Evolutionary conservation across 148 eudicot species (phyloP).

Genomic region (Persicaria maculosa): DNA sequence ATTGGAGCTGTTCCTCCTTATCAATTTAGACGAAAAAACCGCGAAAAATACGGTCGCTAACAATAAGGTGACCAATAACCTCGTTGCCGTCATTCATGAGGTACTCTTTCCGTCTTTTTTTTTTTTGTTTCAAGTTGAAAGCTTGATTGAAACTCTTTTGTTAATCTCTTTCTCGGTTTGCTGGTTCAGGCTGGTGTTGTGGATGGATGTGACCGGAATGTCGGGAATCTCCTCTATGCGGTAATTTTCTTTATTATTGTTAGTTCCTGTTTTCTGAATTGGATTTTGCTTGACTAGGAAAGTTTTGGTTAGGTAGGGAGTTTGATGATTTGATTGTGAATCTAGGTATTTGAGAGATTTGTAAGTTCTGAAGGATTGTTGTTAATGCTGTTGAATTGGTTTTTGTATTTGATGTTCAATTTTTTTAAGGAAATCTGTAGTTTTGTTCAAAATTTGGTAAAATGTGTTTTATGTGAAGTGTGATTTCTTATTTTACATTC

Average conservation of each 20-base stretch:
- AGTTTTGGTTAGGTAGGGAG: background rate
- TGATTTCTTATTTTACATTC: background rate
- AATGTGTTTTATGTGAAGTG: background rate
- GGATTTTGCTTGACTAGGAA: background rate
- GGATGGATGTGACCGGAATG: slow-evolving; percentile 66
- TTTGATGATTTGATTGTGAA: background rate
- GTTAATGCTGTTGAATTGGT: background rate
- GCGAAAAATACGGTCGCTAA: slow-evolving; percentile 79
- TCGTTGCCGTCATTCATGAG: slow-evolving; percentile 76
- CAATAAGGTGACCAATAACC: slow-evolving; percentile 76
- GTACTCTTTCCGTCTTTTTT: slow-evolving; percentile 21
- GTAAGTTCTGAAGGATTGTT: background rate
- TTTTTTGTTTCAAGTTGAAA: background rate
- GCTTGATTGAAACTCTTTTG: background rate
- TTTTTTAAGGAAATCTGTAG: background rate
- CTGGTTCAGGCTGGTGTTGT: slow-evolving; percentile 65
- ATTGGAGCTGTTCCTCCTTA: slow-evolving; percentile 51
- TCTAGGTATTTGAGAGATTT: background rate
- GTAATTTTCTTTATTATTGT: slow-evolving; percentile 22
- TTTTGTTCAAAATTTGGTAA: background rate
- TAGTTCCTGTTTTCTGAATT: background rate
- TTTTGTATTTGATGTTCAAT: background rate
- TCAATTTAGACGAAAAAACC: slow-evolving; percentile 67
- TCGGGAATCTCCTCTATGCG: slow-evolving; percentile 76
- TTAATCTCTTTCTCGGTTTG: background rate